phyloP scores from a whole-genome alignment of 1,139 yeast species.

The Keqinozyma sinolaborantium region DNA sequence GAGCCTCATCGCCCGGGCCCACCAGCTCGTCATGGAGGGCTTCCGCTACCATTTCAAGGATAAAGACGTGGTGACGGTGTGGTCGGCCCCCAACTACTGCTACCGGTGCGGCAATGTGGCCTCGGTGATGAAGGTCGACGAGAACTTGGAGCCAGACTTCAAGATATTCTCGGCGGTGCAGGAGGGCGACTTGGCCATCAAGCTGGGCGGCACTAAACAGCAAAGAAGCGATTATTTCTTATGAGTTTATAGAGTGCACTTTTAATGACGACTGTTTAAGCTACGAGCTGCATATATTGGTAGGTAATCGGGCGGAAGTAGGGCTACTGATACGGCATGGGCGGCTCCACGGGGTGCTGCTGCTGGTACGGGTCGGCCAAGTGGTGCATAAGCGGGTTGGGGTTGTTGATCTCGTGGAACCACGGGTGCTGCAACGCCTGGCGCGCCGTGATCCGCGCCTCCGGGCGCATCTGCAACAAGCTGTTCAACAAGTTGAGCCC shows the following conservation, averaged over 20 bases:
- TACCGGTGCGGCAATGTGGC: constrained; percentile 98
- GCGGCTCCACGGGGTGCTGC: too few relatives aligned
- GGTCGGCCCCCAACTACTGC: constrained; percentile 98
- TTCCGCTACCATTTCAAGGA: constrained; percentile 93
- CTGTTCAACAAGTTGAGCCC: constrained; percentile 77
- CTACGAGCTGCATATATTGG: too few relatives aligned
- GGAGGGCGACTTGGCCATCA: constrained; percentile 73
- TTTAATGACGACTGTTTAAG: constrained; percentile 5
- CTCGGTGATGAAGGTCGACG: constrained; percentile 94
- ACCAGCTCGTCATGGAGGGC: constrained; percentile 98
- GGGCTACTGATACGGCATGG: too few relatives aligned
- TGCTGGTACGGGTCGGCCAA: constrained; percentile 38
- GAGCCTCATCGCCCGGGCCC: constrained; percentile 90
- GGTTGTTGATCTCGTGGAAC: constrained; percentile 75
- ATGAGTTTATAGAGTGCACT: constrained; percentile 25
- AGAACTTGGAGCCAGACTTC: constrained; percentile 81
- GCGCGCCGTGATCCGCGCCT: constrained; percentile 82
- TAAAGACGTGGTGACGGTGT: constrained; percentile 93
- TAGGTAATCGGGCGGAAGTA: too few relatives aligned
- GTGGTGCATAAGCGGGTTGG: constrained; percentile 33
- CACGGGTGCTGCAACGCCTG: constrained; percentile 94
- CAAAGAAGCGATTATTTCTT: constrained; percentile 85
- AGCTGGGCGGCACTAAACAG: constrained; percentile 63
- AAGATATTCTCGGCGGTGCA: constrained; percentile 95
- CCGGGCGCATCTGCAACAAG: constrained; percentile 89